Conservation (phyloP, 2,329 filamentous ascomycete species). For the Hypomyces rosellus region DNA sequence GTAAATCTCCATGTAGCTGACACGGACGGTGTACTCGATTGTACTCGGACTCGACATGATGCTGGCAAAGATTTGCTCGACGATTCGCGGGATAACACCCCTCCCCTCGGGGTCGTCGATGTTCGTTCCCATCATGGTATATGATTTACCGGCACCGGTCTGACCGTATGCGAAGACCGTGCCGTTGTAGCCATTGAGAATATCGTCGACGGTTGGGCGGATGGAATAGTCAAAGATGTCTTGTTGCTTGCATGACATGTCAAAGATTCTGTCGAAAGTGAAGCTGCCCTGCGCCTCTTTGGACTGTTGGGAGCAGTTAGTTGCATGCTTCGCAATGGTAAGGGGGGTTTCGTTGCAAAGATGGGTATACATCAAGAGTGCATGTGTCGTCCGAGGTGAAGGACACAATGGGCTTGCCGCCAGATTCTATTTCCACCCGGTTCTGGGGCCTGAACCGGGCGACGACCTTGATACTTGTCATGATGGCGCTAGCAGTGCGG, state of each 20-base stretch:
- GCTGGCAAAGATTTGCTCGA: constrained; percentile 95
- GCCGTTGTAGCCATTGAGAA: constrained; percentile 97
- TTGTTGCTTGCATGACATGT: constrained; percentile 81
- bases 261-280: constrained; percentile 97
- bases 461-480: constrained; percentile 78
- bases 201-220: constrained; percentile 90
- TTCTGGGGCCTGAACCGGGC: constrained; percentile 98
- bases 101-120: constrained; percentile 85
- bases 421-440: constrained; percentile 81
- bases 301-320: constrained; percentile 49
- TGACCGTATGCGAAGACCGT: constrained; percentile 98
- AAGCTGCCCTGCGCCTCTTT: constrained; percentile 78
- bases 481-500: constrained; percentile 36
- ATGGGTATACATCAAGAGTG: constrained; percentile 60
- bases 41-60: constrained; percentile 87
- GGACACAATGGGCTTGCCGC: constrained; percentile 83
- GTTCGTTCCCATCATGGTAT: constrained; percentile 78
- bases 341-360: not conserved
- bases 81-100: constrained; percentile 93
- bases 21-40: constrained; percentile 97
- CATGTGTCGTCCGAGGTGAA: constrained; percentile 90
- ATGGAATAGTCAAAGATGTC: constrained; percentile 99
- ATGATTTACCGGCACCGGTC: constrained; percentile 97
- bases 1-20: constrained; percentile 99
- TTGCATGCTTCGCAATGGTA: not conserved